A percentile compares a stretch with the other conserved stretches of the same genome.
Conservation (phyloP, 306 rosid species). For the Crotalaria pallida region DNA sequence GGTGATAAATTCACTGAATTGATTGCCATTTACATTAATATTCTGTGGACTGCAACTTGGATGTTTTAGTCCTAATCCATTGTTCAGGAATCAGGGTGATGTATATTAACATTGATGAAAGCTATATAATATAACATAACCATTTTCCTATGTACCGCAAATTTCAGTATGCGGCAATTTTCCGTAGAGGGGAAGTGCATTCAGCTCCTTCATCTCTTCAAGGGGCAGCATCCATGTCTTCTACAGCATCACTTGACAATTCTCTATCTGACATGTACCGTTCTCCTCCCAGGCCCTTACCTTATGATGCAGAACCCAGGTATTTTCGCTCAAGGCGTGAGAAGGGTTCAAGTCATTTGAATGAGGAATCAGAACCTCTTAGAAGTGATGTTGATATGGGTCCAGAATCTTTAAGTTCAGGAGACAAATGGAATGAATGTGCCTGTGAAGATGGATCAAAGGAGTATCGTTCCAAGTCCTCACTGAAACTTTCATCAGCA, state of each 20-base stretch:
- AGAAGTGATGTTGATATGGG: conserved; percentile 64
- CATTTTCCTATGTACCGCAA: background rate
- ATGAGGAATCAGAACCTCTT: conserved; percentile 86
- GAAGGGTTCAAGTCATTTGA: conserved; percentile 82
- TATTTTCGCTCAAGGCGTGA: conserved; percentile 78
- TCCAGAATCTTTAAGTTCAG: conserved; percentile 51
- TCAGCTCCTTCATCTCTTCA: conserved; percentile 75
- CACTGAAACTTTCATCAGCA: conserved; percentile 51
- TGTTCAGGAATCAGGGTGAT: background rate
- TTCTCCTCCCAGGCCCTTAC: conserved; percentile 97
- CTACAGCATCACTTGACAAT: conserved; percentile 72
- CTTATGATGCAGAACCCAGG: conserved; percentile 83
- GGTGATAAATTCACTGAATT: conserved; percentile 13
- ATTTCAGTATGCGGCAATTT: conserved; percentile 71
- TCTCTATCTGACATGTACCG: conserved; percentile 81
- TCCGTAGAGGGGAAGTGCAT: conserved; percentile 75
- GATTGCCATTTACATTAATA: background rate
- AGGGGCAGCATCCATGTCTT: conserved; percentile 70
- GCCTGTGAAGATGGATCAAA: conserved; percentile 67
- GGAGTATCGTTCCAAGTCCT: conserved; percentile 59
- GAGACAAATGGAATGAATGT: conserved; percentile 76
- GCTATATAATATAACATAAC: conserved; percentile 12
- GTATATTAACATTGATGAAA: conserved; percentile 14
- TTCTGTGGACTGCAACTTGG: background rate
- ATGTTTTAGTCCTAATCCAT: background rate